A percentile compares a stretch with the other conserved stretches of the same genome.
phyloP scores from a whole-genome alignment of 495 filamentous ascomycete species.

The Podospora bellae-mahoneyi region DNA sequence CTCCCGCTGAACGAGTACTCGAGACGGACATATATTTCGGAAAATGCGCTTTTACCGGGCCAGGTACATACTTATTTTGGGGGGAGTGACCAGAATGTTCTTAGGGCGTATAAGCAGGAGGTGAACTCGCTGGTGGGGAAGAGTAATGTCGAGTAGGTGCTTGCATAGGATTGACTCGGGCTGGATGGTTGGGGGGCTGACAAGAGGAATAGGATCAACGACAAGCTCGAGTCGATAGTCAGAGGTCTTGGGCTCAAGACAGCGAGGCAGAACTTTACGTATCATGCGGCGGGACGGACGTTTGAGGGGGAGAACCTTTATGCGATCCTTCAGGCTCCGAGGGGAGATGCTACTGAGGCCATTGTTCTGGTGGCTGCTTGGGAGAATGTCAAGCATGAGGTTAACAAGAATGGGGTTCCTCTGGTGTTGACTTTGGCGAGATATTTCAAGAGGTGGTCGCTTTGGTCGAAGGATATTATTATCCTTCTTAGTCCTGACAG shows the following conservation, averaged over 20 bases:
- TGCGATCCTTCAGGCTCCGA: constrained; percentile 88
- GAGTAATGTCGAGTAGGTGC: constrained; percentile 47
- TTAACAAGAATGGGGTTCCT: constrained; percentile 84
- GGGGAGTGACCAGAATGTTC: constrained; percentile 91
- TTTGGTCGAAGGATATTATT: constrained; percentile 99
- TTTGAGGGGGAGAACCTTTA: constrained; percentile 88
- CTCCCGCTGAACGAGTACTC: constrained; percentile 94
- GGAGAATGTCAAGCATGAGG: constrained; percentile 72
- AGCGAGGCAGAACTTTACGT: constrained; percentile 71
- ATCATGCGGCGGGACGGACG: constrained; percentile 70
- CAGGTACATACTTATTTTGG: constrained; percentile 98
- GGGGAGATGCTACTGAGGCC: constrained; percentile 97
- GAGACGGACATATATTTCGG: constrained; percentile 90
- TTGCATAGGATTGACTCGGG: not conserved
- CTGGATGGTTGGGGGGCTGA: not conserved
- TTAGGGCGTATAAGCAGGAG: constrained; percentile 87
- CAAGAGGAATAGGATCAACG: constrained; percentile 51
- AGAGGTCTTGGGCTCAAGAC: constrained; percentile 76
- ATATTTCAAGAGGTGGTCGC: constrained; percentile 95
- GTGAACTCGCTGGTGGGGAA: constrained; percentile 59
- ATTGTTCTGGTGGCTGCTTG: constrained; percentile 88
- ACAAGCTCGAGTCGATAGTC: constrained; percentile 70
- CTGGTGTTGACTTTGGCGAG: constrained; percentile 80
- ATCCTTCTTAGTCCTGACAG: constrained; percentile 87
- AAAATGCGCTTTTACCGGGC: constrained; percentile 92